phyloP scores from a whole-genome alignment of 495 filamentous ascomycete species.

The Neurospora sp. region DNA sequence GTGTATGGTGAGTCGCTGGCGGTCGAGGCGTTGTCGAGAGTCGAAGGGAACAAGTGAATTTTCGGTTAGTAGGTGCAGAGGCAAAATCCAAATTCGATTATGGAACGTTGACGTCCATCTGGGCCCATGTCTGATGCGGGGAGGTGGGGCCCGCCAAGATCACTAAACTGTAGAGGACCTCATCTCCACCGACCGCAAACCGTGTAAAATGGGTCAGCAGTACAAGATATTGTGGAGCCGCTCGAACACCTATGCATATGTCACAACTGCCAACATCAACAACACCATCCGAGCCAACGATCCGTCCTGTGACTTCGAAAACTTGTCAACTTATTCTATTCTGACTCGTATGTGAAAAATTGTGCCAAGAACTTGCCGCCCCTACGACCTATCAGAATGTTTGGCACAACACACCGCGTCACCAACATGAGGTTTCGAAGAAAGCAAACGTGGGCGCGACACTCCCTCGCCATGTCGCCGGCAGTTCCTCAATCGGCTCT shows the following conservation, averaged over 20 bases:
- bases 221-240: background rate
- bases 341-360: background rate
- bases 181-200: background rate
- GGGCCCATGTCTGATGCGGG: background rate
- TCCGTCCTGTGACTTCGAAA: background rate
- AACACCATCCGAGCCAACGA: background rate
- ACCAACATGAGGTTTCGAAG: background rate
- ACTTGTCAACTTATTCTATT: background rate
- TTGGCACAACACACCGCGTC: background rate
- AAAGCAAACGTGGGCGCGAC: background rate
- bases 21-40: background rate
- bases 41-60: background rate
- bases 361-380: background rate
- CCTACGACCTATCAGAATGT: background rate
- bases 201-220: background rate
- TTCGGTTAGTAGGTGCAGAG: background rate
- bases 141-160: background rate
- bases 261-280: too few relatives aligned
- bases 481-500: fast-evolving
- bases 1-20: background rate
- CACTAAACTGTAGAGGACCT: background rate
- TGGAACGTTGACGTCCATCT: background rate
- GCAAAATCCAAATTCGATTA: background rate
- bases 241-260: background rate
- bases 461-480: background rate